These are phyloP conservation scores for Hansenula sp. DNA, from an alignment of 1,139 yeast genomes.

Conservation along the genomic window DNA sequence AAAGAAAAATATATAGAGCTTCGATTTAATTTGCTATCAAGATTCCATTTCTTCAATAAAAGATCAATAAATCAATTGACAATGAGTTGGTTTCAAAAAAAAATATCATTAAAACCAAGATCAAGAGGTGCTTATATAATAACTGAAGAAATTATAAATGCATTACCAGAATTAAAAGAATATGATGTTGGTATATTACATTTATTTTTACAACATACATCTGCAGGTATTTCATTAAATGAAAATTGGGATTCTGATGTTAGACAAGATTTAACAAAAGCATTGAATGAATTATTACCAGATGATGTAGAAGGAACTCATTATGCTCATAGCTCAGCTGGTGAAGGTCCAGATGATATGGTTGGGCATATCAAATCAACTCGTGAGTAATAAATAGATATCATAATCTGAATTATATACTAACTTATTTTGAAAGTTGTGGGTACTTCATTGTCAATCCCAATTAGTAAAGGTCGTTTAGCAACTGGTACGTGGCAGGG, in stretches of 20 bases:
- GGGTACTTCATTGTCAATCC: conserved; percentile 64
- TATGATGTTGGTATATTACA: conserved; percentile 63
- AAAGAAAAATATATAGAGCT: too few relatives aligned
- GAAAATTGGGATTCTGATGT: conserved; percentile 83
- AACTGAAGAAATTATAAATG: conserved; percentile 55
- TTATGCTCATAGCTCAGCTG: conserved; percentile 50
- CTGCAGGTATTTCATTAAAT: conserved; percentile 71
- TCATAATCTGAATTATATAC: too few relatives aligned
- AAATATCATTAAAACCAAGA: conserved; percentile 52
- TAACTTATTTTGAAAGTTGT: conserved; percentile 31
- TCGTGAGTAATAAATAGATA: conserved; percentile 20
- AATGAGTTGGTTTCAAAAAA: conserved; percentile 48
- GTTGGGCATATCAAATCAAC: conserved; percentile 73
- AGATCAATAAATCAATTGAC: not conserved
- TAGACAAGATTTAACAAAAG: conserved; percentile 58
- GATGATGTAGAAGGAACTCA: conserved; percentile 42
- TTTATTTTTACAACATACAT: conserved; percentile 71
- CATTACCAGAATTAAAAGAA: conserved; percentile 55
- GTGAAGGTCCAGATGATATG: conserved; percentile 82
- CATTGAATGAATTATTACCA: conserved; percentile 64
- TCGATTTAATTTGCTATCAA: not conserved
- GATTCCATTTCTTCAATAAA: too few relatives aligned
- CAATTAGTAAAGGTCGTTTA: conserved; percentile 62
- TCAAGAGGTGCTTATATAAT: conserved; percentile 67
- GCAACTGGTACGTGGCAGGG: conserved; percentile 88